Evolutionary conservation across 768 basidiomycete species (phyloP), one percentile per base, ranked within the genome.

Genomic region (Leucogyrophana mollusca): DNA sequence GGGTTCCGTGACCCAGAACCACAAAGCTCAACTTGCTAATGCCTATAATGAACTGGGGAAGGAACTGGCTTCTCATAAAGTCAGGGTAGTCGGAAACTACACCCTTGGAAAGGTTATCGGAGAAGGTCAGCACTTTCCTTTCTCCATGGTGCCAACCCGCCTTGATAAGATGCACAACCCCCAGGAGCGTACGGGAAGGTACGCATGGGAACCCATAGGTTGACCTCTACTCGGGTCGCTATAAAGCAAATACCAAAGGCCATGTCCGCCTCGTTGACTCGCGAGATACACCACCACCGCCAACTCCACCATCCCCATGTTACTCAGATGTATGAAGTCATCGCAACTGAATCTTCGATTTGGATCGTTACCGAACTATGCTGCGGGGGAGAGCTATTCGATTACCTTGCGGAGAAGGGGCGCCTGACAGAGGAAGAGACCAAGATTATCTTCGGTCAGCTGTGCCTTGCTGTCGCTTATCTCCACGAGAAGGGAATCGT

Each of bases 341-440:
- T 98, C 62, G 96, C 96, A 8, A 98, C 96, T 2, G 96, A 99
- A 69, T 80, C 82, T 20, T 80, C 82, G 53, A 94, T 99, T 61
- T 98, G 94, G 93, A 92, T 99, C 47, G 87, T 99, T 34, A 91
- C 94, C 13, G 96, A 99, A 62, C 83, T 99, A 25, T 98, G 96
- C 67, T 86, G 83, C 36, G 96, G 96, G 9, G 96, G 96, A 33
- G 96, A 99, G 66, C 80, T 99, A 22, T 99, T 97, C 67, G 96
- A 98, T 68, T 98, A 98, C 61, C 85, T 99, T 18, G 91, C 88
- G 11, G 96, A 99, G 73, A 90, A 95, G 57, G 91, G 93, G 17
- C 79, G 94, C 3, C 65, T 98, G 43, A 70, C 79, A 17, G 92
- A 95, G 65, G 80, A 83, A 34, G 96, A 99, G 68, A 76, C 91